A percentile compares a stretch with the other conserved stretches of the same genome.
These are phyloP conservation scores for Ormosia semicastrata DNA, from an alignment of 306 rosid genomes.

Conservation along the genomic window DNA sequence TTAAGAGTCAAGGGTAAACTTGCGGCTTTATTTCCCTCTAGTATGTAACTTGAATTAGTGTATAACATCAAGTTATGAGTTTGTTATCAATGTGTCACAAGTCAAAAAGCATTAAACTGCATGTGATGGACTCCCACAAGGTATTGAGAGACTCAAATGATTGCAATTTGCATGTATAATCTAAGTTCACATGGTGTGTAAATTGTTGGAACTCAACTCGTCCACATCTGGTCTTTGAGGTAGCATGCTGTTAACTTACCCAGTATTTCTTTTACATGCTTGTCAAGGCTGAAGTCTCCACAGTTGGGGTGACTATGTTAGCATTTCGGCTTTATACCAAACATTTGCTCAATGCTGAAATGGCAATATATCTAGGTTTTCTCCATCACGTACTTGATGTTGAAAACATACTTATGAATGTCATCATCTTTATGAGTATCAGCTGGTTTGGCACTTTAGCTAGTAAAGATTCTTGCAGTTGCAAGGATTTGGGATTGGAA, in stretches of 20 bases:
- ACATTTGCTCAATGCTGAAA: background rate
- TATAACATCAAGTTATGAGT: background rate
- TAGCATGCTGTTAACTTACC: background rate
- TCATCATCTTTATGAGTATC: background rate
- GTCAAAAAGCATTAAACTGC: background rate
- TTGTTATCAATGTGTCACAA: background rate
- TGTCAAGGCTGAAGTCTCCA: background rate
- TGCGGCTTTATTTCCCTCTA: background rate
- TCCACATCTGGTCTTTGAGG: background rate
- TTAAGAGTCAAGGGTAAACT: background rate
- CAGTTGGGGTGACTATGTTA: background rate
- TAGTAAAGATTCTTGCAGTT: background rate
- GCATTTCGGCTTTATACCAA: background rate
- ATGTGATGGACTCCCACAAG: background rate
- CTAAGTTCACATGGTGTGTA: background rate
- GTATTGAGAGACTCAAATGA: background rate
- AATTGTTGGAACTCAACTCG: background rate
- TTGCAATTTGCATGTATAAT: background rate
- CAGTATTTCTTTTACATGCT: background rate
- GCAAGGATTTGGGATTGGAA: background rate
- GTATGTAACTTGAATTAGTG: background rate
- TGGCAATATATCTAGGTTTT: background rate
- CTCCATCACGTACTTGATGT: background rate
- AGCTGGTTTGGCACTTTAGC: background rate
- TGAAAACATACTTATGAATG: background rate